phyloP scores from a whole-genome alignment of 352 stramenopile genomes.

The Aphanomyces euteiches region DNA sequence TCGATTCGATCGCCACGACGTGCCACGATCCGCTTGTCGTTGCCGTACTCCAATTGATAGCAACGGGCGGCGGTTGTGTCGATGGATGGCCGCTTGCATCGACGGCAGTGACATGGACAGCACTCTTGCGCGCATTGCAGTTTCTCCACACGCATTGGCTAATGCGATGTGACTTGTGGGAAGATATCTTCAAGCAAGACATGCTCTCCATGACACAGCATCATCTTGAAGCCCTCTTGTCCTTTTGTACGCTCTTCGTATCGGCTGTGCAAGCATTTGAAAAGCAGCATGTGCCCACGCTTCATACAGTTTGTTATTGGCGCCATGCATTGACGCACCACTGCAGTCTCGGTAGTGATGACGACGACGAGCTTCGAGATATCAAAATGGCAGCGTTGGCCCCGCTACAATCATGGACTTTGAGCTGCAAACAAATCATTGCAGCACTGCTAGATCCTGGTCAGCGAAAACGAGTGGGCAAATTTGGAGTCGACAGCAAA shows the following conservation, averaged over 20 bases:
- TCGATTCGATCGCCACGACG: not conserved
- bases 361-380: not conserved
- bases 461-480: conserved; percentile 9
- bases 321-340: conserved; percentile 17
- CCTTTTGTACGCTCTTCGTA: conserved; percentile 12
- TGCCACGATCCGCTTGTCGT: not conserved
- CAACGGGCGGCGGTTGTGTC: no score
- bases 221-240: not conserved
- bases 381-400: not conserved
- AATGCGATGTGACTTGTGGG: not conserved
- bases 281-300: not conserved
- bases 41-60: not conserved
- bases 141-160: not conserved
- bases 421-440: not conserved
- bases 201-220: not conserved
- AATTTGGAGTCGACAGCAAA: conserved; percentile 16
- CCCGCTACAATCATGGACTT: conserved; percentile 2
- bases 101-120: not conserved
- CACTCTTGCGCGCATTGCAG: not conserved
- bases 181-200: not conserved
- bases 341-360: not conserved
- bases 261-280: conserved; percentile 10
- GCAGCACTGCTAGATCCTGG: conserved; percentile 22
- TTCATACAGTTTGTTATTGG: conserved; percentile 31
- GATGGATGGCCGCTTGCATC: not conserved